Base-by-base conservation (phyloP, 2,329 filamentous ascomycete genomes). In the Esteya vermicola region DNA sequence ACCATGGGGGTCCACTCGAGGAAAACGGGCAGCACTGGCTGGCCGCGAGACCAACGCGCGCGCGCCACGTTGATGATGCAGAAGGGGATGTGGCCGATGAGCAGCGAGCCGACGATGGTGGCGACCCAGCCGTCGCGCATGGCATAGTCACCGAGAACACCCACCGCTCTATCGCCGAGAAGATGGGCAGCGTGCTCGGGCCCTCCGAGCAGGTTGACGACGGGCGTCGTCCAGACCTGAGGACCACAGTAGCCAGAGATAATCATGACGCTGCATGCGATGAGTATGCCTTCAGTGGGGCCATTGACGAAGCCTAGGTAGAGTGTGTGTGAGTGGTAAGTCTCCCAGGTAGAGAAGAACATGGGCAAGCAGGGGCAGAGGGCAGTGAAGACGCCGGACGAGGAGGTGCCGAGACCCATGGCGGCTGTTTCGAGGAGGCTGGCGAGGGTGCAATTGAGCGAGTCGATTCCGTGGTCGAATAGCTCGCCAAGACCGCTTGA, bases 341-440 rank as follows among this genome's bases (percentile, higher is more conserved):
- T 98, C 63, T 98, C 91, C 91, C 91, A 98, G 2, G 91, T 98
- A 4, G 89, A 95, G 64, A 98, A 95, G 68, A 94, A 98, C 91
- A 98, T 98, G 44, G 91, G 85, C 33, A 98, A 65, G 51, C 86
- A 93, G 2, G 91, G 91, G 45, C 89, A 78, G 33, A 98, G 67
- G 2, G 88, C 86, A 1, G 91, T 96, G 57, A 94, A 93, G 42
- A 91, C 81, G 48, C 91, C 91, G 18, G 85, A 76, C 47, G 78
- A 79, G 16, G 83, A 85, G 4, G 83, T 76, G 31, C 91, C 91
- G 38, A 94, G 72, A 21, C 84, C 89, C 81, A 98, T 91, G 39
- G 89, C 88, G 14, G 85, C 89, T 6, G 85, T 89, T 61, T 95
- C 85, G 46, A 93, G 75, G 39, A 98, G 65, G 57, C 84, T 93